Base-by-base conservation (phyloP, 192 early-diverging fungal genomes). In the Globomyces pollinis-pini region DNA sequence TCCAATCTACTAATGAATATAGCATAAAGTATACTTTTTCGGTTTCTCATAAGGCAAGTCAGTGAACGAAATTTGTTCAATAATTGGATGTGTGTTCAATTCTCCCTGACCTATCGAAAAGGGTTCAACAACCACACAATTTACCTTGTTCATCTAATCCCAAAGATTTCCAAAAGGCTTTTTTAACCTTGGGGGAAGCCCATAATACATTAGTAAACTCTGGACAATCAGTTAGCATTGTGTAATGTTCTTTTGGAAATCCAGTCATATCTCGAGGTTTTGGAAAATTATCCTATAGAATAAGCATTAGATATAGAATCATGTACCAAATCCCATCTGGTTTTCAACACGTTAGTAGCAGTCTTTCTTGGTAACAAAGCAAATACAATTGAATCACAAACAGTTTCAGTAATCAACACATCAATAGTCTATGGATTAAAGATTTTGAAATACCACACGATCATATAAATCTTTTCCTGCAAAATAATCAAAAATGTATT, bases 271-370 rank as follows among this genome's bases (percentile, higher is more conserved):
- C 65, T 9, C 65, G 58, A 6, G 57, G 56, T 50, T 63, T 53
- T 5, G 67, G 68, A 36, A 80, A 60, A 51, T 71, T 75, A 4
- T 60, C 60, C n/a, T n/a, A n/a, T n/a, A n/a, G n/a, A n/a, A n/a
- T n/a, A n/a, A n/a, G n/a, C n/a, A n/a, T n/a, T n/a, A n/a, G n/a
- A n/a, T n/a, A n/a, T n/a, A n/a, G n/a, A n/a, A n/a, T n/a, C n/a
- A n/a, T n/a, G n/a, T n/a, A n/a, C n/a, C 31, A 86, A 55, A 62
- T 86, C 81, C 62, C 79, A 91, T 30, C 91, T 79, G 20, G 76
- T 68, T 24, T 84, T 72, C 58, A 65, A 55, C n/a, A 87, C 57
- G 1, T 72, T 75, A 43, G 78, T 68, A 29, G 80, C 71, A 9
- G 69, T 69, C 51, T 71, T 60, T 57, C 74, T 75, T 7, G 71